These are phyloP conservation scores for Calonectria hawksworthii DNA, from an alignment of 2,329 filamentous ascomycete species.

Conservation along the genomic window DNA sequence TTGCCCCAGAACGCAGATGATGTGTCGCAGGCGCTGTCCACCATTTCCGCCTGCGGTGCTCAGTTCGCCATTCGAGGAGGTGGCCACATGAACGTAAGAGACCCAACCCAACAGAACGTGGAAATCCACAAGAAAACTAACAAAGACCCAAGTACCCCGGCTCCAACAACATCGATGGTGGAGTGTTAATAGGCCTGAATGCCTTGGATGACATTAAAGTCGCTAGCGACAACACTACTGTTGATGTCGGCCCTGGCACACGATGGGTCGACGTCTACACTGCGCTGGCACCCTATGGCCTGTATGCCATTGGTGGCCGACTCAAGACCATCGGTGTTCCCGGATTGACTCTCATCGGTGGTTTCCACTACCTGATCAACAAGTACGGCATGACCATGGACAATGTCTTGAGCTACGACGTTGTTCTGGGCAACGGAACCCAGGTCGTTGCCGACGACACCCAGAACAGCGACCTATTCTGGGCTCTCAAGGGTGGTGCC, in stretches of 20 bases:
- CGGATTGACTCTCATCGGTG: conserved; percentile 32
- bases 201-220: conserved; percentile 32
- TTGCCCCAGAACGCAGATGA: neutral
- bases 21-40: neutral
- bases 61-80: conserved; percentile 39
- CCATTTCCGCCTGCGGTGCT: neutral
- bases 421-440: conserved; percentile 57
- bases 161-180: conserved; percentile 36
- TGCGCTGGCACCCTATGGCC: conserved; percentile 13
- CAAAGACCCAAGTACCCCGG: conserved; percentile 1
- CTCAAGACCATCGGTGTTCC: conserved; percentile 36
- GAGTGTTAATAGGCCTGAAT: conserved; percentile 32
- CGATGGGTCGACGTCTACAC: conserved; percentile 39
- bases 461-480: conserved; percentile 52
- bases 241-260: conserved; percentile 33
- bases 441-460: conserved; percentile 55
- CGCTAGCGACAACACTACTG: conserved; percentile 20
- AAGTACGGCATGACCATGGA: conserved; percentile 47
- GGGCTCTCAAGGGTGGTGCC: conserved; percentile 53
- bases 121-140: neutral
- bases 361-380: conserved; percentile 41
- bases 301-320: conserved; percentile 35
- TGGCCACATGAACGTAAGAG: conserved; percentile 38
- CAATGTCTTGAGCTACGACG: conserved; percentile 52
- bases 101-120: too few relatives aligned